Base-by-base conservation (phyloP, 768 basidiomycete genomes). In the Lentinula boryana region DNA sequence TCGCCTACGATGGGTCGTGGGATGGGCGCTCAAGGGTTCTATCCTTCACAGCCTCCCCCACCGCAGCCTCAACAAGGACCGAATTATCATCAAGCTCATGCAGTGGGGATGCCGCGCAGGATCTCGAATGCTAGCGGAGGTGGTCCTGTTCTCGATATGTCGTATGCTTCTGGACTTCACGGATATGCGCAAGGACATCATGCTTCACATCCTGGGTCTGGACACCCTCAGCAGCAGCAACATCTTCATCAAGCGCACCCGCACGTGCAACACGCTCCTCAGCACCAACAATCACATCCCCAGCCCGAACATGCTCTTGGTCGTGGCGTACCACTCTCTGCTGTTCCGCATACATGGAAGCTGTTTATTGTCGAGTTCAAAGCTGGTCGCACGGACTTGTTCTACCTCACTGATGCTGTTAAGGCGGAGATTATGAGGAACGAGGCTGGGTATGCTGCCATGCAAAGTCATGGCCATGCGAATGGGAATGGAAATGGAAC, bases 361-460 rank as follows among this genome's bases (percentile, higher is more conserved):
- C 82, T 99, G 7, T 98, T 84, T 80, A 95, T 98, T 66, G 90
- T 98, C 67, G 91, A 97, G 72, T 99, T 99, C 82, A 99, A 98
- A 75, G 95, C 95, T 0, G 93, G 94, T 0, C 85, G 96, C 43
- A 94, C 94, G 63, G 96, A 98, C 72, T 76, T 99, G 31, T 98
- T 95, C 75, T 98, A 97, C 72, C 80, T 88, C 63, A 89, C 87
- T 0, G 91, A 95, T 68, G 78, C 80, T 62, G 68, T 79, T 66
- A 68, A 83, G 41, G 75, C 81, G 38, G 58, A 60, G 21, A 60
- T 60, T 2, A 41, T 60, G 49, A 46, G 58, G 32, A 49, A 33
- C 16, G 58, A 60, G 16, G 32, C 21, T 38, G 57, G 43, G 0
- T 33, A 36, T 40, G 46, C 12, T 49, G 5, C 32, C 2, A 33